Evolutionary conservation across 2,329 filamentous ascomycete genomes (phyloP), one percentile per base, ranked within the genome.

Genomic region (Fusarium scirpi): DNA sequence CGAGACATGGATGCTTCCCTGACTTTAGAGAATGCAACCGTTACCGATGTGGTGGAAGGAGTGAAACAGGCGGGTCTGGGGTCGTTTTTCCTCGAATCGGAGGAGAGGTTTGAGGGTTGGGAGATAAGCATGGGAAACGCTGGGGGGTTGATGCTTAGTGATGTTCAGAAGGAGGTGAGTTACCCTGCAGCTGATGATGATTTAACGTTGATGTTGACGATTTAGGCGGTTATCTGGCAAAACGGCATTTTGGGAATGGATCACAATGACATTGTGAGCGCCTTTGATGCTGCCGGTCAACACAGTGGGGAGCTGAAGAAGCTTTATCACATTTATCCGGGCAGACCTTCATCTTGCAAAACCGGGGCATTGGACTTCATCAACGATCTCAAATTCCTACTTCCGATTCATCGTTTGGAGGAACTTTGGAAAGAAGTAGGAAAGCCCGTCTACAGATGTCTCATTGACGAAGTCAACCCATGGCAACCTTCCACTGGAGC

Each of bases 391-490:
- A 73, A 69, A 6, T 82, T 78, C 27, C 58, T 73, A 1, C 57
- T 78, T n/a, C 80, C 80, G 0, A 67, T 74, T 3, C 59, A 72
- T 10, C 2, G 6, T 0, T 2, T 66, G 0, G 30, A 49, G 29
- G 61, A 15, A 52, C 75, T 7, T 24, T 65, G 16, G 45, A 66
- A 24, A 27, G 49, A 32, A 71, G 74, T 12, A 78, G 76, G 30
- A 48, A 58, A 11, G 74, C 77, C 9, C 81, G 78, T 77, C 2
- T 85, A 80, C 62, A 77, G 76, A 32, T 85, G 82, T 40, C 66
- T 83, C 1, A 66, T 85, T 2, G 84, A 85, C 41, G 80, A 85
- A 56, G 49, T 76, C 1, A 85, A 85, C 38, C 83, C 84, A 8
- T 85, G 81, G 81, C 84, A 85, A 52, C 56, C 78, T 1, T 85